phyloP scores from a whole-genome alignment of 2,329 filamentous ascomycete genomes.

The Acrocalymma vagum region DNA sequence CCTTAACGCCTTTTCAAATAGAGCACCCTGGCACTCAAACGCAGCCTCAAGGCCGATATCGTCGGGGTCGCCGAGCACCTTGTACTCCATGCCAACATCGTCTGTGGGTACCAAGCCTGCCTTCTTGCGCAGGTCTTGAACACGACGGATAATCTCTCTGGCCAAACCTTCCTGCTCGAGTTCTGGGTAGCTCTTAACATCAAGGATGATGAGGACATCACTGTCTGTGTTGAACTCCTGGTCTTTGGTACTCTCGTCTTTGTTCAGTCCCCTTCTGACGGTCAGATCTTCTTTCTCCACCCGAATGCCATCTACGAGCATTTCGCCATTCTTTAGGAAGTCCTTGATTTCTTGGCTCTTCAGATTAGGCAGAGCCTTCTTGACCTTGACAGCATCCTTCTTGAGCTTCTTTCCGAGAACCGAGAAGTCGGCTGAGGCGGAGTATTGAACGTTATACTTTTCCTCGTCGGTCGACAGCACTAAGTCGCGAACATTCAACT shows the following conservation, averaged over 20 bases:
- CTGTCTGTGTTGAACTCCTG: conserved; percentile 89
- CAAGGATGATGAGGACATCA: conserved; percentile 91
- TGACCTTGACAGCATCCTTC: conserved; percentile 90
- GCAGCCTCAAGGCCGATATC: conserved; percentile 74
- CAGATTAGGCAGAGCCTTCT: conserved; percentile 84
- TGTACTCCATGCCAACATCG: conserved; percentile 95
- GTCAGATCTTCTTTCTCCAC: conserved; percentile 84
- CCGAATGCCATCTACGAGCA: conserved; percentile 85
- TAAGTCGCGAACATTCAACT: conserved; percentile 88
- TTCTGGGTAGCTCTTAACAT: conserved; percentile 82
- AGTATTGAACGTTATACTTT: conserved; percentile 92
- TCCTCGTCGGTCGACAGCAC: conserved; percentile 86
- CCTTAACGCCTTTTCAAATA: conserved; percentile 80
- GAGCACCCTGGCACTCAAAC: conserved; percentile 71
- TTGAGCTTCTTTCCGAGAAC: conserved; percentile 96
- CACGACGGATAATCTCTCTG: conserved; percentile 89
- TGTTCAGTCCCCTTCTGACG: conserved; percentile 80
- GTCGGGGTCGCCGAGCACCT: conserved; percentile 80
- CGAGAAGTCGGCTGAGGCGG: conserved; percentile 90
- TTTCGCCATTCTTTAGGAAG: conserved; percentile 77
- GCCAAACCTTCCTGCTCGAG: conserved; percentile 88
- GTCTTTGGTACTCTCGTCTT: conserved; percentile 74
- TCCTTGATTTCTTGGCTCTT: conserved; percentile 81
- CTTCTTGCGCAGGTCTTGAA: conserved; percentile 93
- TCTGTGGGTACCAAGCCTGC: conserved; percentile 90